Percentiles rank a stretch among this genome's conserved stretches.
Evolutionary conservation across 495 filamentous ascomycete species (phyloP).

Genomic region (Amphirosellinia nigrospora): DNA sequence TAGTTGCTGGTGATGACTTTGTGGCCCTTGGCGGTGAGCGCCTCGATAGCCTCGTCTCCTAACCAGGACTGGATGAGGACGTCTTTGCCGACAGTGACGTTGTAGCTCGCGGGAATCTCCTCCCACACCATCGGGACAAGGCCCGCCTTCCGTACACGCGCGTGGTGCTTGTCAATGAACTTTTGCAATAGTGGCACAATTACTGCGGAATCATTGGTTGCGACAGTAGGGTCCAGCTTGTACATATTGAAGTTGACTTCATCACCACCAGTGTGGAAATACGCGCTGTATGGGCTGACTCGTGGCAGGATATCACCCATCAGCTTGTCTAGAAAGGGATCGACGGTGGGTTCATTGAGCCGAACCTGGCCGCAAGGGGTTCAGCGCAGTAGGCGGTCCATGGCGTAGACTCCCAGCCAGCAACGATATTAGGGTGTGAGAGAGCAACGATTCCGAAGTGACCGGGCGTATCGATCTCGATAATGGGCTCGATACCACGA

Average conservation of each 20-base stretch:
- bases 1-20: slow-evolving; percentile 76
- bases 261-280: slow-evolving; percentile 85
- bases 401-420: slow-evolving; percentile 71
- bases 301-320: slow-evolving; percentile 76
- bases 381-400: slow-evolving; percentile 73
- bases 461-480: slow-evolving; percentile 84
- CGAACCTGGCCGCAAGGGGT: slow-evolving; percentile 79
- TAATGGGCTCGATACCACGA: slow-evolving; percentile 72
- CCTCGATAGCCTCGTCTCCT: slow-evolving; percentile 59
- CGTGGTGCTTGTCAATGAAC: slow-evolving; percentile 70
- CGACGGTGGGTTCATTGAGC: slow-evolving; percentile 70
- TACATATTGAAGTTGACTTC: slow-evolving; percentile 80
- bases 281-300: slow-evolving; percentile 65
- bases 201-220: slow-evolving; percentile 63
- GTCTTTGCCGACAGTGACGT: slow-evolving; percentile 67
- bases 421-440: slow-evolving; percentile 74
- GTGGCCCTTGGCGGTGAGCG: slow-evolving; percentile 64
- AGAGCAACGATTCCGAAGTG: slow-evolving; percentile 70
- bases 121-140: slow-evolving; percentile 80
- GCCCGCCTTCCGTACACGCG: slow-evolving; percentile 59
- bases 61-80: slow-evolving; percentile 77
- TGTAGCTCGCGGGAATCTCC: slow-evolving; percentile 78
- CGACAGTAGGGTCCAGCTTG: slow-evolving; percentile 70
- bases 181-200: slow-evolving; percentile 74
- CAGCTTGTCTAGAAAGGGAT: slow-evolving; percentile 70